These are phyloP conservation scores for Metschnikowia arizonensis DNA, from an alignment of 805 yeast species.

Conservation along the genomic window DNA sequence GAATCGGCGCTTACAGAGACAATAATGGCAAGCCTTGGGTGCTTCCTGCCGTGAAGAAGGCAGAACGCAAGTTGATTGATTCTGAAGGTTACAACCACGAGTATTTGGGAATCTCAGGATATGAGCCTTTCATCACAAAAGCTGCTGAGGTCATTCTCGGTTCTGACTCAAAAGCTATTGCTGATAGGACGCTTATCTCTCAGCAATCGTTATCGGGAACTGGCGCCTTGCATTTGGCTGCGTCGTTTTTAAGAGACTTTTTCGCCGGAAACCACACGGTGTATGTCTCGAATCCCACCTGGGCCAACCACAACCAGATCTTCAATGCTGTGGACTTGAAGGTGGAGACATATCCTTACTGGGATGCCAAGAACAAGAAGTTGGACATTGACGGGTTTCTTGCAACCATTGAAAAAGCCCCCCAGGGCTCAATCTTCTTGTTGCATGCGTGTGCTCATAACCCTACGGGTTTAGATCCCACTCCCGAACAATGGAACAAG, in stretches of 20 bases:
- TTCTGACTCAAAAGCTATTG: constrained; percentile 32
- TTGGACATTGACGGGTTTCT: constrained; percentile 71
- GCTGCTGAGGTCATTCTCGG: constrained; percentile 77
- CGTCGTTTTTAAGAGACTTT: constrained; percentile 56
- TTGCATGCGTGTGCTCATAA: constrained; percentile 97
- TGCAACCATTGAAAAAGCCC: constrained; percentile 58
- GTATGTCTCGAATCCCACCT: constrained; percentile 61
- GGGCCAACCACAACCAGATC: constrained; percentile 93
- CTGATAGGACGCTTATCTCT: constrained; percentile 47
- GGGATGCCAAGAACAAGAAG: constrained; percentile 67
- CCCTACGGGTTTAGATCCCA: constrained; percentile 96
- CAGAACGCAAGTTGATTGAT: constrained; percentile 59
- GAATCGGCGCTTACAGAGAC: constrained; percentile 79
- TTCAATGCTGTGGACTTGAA: constrained; percentile 67
- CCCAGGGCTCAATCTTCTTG: constrained; percentile 70
- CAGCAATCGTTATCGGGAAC: constrained; percentile 83
- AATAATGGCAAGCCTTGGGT: constrained; percentile 68
- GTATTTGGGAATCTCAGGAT: constrained; percentile 80
- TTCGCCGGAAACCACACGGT: constrained; percentile 27
- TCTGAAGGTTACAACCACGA: constrained; percentile 62
- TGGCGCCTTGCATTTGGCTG: constrained; percentile 88
- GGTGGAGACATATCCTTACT: constrained; percentile 76
- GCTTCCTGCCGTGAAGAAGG: constrained; percentile 61
- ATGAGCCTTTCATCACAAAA: constrained; percentile 58
- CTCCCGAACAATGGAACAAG: constrained; percentile 70